Percentiles rank a stretch among this genome's conserved stretches.
These are phyloP conservation scores for Phialophora chinensis DNA, from an alignment of 2,329 filamentous ascomycete genomes.

Conservation along the genomic window DNA sequence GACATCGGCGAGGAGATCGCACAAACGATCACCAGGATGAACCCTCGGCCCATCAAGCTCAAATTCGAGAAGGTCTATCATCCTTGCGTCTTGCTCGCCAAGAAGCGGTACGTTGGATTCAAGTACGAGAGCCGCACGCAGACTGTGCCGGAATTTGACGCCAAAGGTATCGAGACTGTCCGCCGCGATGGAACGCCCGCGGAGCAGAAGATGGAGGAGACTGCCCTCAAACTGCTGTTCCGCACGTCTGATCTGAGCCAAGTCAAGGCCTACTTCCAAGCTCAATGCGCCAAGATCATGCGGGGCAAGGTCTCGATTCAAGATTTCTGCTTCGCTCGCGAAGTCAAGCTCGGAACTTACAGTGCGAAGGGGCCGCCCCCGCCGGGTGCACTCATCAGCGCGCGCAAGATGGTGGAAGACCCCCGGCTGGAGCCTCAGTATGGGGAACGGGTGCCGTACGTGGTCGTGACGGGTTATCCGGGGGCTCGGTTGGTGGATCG, in stretches of 20 bases:
- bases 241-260: slow-evolving; percentile 85
- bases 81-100: slow-evolving; percentile 89
- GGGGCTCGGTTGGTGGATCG: slow-evolving; percentile 85
- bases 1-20: slow-evolving; percentile 91
- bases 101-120: slow-evolving; percentile 98
- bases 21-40: slow-evolving; percentile 82
- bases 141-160: slow-evolving; percentile 84
- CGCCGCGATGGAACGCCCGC: slow-evolving; percentile 92
- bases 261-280: slow-evolving; percentile 88
- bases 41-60: slow-evolving; percentile 88
- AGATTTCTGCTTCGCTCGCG: slow-evolving; percentile 93
- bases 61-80: slow-evolving; percentile 99
- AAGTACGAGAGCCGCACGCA: slow-evolving; percentile 86
- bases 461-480: slow-evolving; percentile 86
- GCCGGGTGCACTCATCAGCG: slow-evolving; percentile 86
- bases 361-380: slow-evolving; percentile 79
- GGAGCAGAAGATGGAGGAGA: slow-evolving; percentile 96
- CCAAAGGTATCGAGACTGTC: slow-evolving; percentile 98
- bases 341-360: slow-evolving; percentile 90
- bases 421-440: slow-evolving; percentile 89
- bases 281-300: slow-evolving; percentile 92
- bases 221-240: slow-evolving; percentile 85
- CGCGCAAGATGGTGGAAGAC: slow-evolving; percentile 84
- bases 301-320: slow-evolving; percentile 84
- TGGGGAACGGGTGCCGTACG: slow-evolving; percentile 92